phyloP scores from a whole-genome alignment of 352 stramenopile species.

The Albugo candida region DNA sequence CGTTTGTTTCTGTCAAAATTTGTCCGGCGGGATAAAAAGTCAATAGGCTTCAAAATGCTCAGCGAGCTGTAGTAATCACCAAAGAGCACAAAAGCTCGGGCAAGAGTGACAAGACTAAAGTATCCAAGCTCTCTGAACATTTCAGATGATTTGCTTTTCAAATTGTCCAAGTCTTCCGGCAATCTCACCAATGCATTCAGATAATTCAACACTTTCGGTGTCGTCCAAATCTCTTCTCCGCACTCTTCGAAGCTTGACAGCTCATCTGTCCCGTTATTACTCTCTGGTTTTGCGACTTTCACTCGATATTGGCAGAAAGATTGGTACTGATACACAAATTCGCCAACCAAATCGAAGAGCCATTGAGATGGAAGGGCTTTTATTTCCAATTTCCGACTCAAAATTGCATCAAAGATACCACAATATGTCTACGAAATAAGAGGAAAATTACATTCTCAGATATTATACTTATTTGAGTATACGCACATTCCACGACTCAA shows the following conservation, averaged over 20 bases:
- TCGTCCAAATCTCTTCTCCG: constrained; percentile 88
- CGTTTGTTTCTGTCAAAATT: constrained; percentile 16
- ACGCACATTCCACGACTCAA: constrained; percentile 65
- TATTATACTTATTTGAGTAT: no score
- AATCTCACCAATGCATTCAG: constrained; percentile 83
- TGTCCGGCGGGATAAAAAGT: constrained; percentile 73
- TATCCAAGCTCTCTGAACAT: constrained; percentile 86
- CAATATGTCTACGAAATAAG: constrained; percentile 61
- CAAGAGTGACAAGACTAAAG: constrained; percentile 89
- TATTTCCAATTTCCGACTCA: constrained; percentile 68
- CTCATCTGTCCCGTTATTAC: constrained; percentile 17
- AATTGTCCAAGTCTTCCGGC: constrained; percentile 83
- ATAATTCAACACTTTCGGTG: constrained; percentile 90
- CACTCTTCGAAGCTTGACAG: constrained; percentile 27
- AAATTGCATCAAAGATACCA: constrained; percentile 86
- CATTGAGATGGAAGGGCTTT: constrained; percentile 86
- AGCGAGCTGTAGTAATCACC: constrained; percentile 92
- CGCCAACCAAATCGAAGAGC: constrained; percentile 96
- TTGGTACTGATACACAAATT: constrained; percentile 99
- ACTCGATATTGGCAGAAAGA: constrained; percentile 93
- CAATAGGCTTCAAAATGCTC: constrained; percentile 78
- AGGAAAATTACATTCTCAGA: constrained; percentile 25
- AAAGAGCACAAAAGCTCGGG: constrained; percentile 90
- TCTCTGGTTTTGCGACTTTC: constrained; percentile 39
- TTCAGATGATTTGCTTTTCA: constrained; percentile 39